A percentile compares a stretch with the other conserved stretches of the same genome.
These are phyloP conservation scores for Pichia sp. DNA, from an alignment of 1,139 yeast species.

Conservation along the genomic window DNA sequence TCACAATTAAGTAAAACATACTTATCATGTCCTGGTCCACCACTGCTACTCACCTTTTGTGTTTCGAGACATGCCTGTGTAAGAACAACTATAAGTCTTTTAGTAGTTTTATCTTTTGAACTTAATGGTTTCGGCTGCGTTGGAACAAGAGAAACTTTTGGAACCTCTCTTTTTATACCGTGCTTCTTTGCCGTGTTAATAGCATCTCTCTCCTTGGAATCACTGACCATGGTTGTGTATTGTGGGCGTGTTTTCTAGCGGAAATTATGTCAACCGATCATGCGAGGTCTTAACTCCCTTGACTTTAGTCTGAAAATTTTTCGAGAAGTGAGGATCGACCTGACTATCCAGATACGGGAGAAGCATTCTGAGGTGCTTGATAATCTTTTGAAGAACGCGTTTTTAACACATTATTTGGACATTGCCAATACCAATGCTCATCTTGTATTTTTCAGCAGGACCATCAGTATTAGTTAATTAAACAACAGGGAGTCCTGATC, in stretches of 20 bases:
- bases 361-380: too few relatives aligned
- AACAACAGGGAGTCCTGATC: not conserved
- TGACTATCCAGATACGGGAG: too few relatives aligned
- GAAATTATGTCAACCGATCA: not conserved
- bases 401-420: not conserved
- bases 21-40: conserved; percentile 81
- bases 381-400: too few relatives aligned
- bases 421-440: too few relatives aligned
- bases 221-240: conserved; percentile 33
- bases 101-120: conserved; percentile 76
- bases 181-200: conserved; percentile 29
- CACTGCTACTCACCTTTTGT: conserved; percentile 71
- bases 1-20: conserved; percentile 93
- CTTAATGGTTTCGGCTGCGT: conserved; percentile 75
- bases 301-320: not conserved
- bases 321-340: too few relatives aligned
- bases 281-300: too few relatives aligned
- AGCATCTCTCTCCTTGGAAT: conserved; percentile 39
- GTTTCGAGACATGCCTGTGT: conserved; percentile 95
- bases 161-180: conserved; percentile 36
- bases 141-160: conserved; percentile 70
- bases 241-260: not conserved
- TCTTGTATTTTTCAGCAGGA: not conserved
- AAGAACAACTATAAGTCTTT: conserved; percentile 83
- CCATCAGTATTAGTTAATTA: not conserved